A percentile compares a stretch with the other conserved stretches of the same genome.
Evolutionary conservation across 108 stramenopile genomes (phyloP).

Genomic region (Conticribra guillardii): DNA sequence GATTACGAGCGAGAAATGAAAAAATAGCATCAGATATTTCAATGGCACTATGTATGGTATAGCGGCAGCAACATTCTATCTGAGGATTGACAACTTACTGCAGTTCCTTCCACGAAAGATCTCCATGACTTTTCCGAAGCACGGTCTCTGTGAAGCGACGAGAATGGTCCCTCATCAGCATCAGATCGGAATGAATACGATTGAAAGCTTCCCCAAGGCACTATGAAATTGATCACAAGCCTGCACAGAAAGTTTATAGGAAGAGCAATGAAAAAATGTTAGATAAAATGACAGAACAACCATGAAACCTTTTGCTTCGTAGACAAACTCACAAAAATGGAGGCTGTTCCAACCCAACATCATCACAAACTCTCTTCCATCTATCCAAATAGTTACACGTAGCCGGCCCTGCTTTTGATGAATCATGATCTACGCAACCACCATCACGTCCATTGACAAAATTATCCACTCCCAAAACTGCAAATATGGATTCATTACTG

Average conservation of each 20-base stretch:
- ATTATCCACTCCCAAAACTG: slow-evolving; percentile 54
- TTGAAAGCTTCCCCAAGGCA: slow-evolving; percentile 60
- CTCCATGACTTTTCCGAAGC: slow-evolving; percentile 50
- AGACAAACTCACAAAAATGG: slow-evolving; percentile 37
- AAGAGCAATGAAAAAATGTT: not conserved
- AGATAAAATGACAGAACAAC: slow-evolving; percentile 1
- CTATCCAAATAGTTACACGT: slow-evolving; percentile 32
- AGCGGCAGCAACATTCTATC: no score
- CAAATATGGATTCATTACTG: slow-evolving; percentile 40
- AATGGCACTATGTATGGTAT: not conserved
- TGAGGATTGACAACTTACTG: not conserved
- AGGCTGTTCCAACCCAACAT: slow-evolving; percentile 25
- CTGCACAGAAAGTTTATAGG: not conserved
- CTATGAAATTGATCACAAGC: slow-evolving; percentile 24
- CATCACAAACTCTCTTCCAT: slow-evolving; percentile 34
- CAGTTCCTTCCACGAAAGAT: slow-evolving; percentile 39
- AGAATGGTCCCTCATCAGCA: slow-evolving; percentile 50
- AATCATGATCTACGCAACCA: not conserved
- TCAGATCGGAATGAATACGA: slow-evolving; percentile 48
- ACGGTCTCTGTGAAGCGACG: slow-evolving; percentile 13
- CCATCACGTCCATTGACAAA: slow-evolving; percentile 35
- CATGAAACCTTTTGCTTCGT: not conserved
- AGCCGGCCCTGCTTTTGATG: slow-evolving; percentile 7
- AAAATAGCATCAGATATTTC: not conserved
- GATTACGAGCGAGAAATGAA: not conserved